Evolutionary conservation across 805 yeast genomes (phyloP).

Genomic region (Kuraishia molischiana): DNA sequence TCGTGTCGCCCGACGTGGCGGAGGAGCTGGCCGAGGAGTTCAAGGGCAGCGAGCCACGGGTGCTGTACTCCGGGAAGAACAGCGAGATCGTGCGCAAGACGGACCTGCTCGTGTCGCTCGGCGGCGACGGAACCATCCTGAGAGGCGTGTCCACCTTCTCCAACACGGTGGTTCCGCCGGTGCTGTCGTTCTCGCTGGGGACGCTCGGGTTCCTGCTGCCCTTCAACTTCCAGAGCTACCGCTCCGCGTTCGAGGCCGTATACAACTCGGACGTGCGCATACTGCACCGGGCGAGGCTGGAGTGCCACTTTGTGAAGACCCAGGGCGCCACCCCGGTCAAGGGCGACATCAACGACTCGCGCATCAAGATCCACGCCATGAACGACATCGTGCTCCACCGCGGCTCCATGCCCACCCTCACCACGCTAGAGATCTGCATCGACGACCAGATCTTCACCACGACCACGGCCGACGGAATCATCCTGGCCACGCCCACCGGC

Average conservation of each 20-base stretch:
- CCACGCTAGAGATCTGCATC: slow-evolving; percentile 74
- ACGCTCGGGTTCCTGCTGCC: slow-evolving; percentile 87
- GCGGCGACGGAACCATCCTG: slow-evolving; percentile 95
- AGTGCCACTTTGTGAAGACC: slow-evolving; percentile 53
- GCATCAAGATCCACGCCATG: slow-evolving; percentile 64
- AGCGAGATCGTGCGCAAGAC: slow-evolving; percentile 54
- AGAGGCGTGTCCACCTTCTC: slow-evolving; percentile 76
- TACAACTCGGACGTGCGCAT: slow-evolving; percentile 62
- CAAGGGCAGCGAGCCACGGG: slow-evolving; percentile 11
- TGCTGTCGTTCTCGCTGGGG: slow-evolving; percentile 80
- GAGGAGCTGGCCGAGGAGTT: slow-evolving; percentile 40
- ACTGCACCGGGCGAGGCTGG: slow-evolving; percentile 67
- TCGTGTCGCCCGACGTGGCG: slow-evolving; percentile 68
- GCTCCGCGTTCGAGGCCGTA: slow-evolving; percentile 53
- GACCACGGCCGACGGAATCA: slow-evolving; percentile 88
- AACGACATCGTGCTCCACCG: slow-evolving; percentile 85
- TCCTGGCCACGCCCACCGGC: slow-evolving; percentile 86
- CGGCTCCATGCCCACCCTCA: slow-evolving; percentile 79
- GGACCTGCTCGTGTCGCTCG: slow-evolving; percentile 76
- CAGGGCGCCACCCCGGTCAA: slow-evolving; percentile 4
- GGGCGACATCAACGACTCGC: slow-evolving; percentile 1
- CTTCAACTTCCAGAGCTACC: slow-evolving; percentile 60
- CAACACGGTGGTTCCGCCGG: slow-evolving; percentile 73
- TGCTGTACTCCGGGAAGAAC: slow-evolving; percentile 48
- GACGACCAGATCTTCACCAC: slow-evolving; percentile 81